Conservation (phyloP, 352 stramenopile genomes). For the Peronospora destructor region DNA sequence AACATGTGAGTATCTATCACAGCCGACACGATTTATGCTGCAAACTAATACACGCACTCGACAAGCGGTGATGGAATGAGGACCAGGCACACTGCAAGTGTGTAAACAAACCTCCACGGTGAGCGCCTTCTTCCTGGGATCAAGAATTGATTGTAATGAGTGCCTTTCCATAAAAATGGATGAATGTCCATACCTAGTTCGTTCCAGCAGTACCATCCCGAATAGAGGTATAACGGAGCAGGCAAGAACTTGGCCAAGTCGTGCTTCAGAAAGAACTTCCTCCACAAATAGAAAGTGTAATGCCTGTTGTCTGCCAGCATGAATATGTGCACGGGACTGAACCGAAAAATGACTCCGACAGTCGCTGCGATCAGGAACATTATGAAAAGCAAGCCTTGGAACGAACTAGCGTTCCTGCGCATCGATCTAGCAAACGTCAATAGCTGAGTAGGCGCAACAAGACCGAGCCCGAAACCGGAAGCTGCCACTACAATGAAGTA, state of each 20-base stretch:
- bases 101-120: slow-evolving; percentile 70
- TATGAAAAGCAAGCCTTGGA: slow-evolving; percentile 33
- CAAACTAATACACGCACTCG: slow-evolving; percentile 47
- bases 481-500: slow-evolving; percentile 70
- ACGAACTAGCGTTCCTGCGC: slow-evolving; percentile 29
- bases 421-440: slow-evolving; percentile 31
- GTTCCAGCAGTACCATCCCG: slow-evolving; percentile 53
- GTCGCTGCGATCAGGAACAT: slow-evolving; percentile 10
- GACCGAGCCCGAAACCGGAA: slow-evolving; percentile 48
- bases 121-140: slow-evolving; percentile 41
- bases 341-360: slow-evolving; percentile 42
- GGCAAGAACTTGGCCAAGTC: slow-evolving; percentile 60
- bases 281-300: slow-evolving; percentile 91
- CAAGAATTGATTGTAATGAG: slow-evolving; percentile 3
- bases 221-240: slow-evolving; percentile 50
- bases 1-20: slow-evolving; percentile 4
- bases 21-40: background rate
- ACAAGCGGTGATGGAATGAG: slow-evolving; percentile 84
- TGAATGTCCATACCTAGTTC: slow-evolving; percentile 47
- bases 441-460: slow-evolving; percentile 34
- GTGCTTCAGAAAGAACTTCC: slow-evolving; percentile 80
- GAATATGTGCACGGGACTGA: slow-evolving; percentile 85
- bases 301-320: slow-evolving; percentile 89
- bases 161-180: background rate
- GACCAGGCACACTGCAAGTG: slow-evolving; percentile 64